phyloP scores from a whole-genome alignment of 2,329 filamentous ascomycete genomes.

The Cladosporium sp. region DNA sequence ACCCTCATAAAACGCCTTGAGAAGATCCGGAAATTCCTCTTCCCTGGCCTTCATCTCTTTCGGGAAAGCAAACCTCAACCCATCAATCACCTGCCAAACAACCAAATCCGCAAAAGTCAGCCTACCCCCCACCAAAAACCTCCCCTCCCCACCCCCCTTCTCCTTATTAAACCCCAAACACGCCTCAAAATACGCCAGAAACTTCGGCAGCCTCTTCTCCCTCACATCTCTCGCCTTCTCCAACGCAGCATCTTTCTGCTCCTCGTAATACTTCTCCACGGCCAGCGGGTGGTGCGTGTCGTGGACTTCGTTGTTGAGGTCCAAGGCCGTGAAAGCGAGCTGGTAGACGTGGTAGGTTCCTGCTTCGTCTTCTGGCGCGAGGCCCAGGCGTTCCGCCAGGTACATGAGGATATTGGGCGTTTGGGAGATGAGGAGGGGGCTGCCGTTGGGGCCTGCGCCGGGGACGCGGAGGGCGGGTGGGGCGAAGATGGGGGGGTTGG shows the following conservation, averaged over 20 bases:
- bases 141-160: conserved; percentile 48
- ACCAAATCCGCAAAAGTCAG: conserved; percentile 70
- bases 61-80: conserved; percentile 62
- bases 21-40: conserved; percentile 56
- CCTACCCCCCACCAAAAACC: conserved; percentile 61
- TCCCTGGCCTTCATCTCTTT: conserved; percentile 57
- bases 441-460: conserved; percentile 48
- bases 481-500: conserved; percentile 62
- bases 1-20: conserved; percentile 56
- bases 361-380: conserved; percentile 46
- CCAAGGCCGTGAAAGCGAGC: conserved; percentile 64
- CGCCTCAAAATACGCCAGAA: conserved; percentile 64
- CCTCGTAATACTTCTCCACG: conserved; percentile 60
- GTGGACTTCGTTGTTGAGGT: conserved; percentile 67
- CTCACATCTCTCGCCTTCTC: conserved; percentile 55
- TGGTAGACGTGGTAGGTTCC: conserved; percentile 57
- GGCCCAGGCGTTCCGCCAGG: conserved; percentile 56
- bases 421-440: conserved; percentile 58
- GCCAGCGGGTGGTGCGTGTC: conserved; percentile 71
- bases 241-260: conserved; percentile 65
- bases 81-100: conserved; percentile 61
- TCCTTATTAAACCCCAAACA: conserved; percentile 56
- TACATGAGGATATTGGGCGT: conserved; percentile 70
- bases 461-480: conserved; percentile 58
- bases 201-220: conserved; percentile 63